Conservation (phyloP, 805 yeast species). For the Wickerhamiella azyma region DNA sequence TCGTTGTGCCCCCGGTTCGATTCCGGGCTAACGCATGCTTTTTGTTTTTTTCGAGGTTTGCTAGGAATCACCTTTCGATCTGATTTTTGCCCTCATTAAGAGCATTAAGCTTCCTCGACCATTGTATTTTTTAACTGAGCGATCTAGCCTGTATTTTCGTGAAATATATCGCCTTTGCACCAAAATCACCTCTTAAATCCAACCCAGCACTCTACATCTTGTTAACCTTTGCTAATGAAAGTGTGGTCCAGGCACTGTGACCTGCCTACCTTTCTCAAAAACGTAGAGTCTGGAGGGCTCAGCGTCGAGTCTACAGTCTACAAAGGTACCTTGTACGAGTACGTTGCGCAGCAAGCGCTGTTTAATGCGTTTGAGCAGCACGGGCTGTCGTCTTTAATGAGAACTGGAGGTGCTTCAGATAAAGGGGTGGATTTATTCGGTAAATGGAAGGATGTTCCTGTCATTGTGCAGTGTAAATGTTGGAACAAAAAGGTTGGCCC, state of each 20-base stretch:
- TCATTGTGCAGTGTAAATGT: conserved; percentile 14
- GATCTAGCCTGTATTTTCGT: too few relatives aligned
- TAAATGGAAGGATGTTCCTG: conserved; percentile 5
- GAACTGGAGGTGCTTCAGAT: conserved; percentile 11
- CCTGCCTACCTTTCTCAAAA: background rate
- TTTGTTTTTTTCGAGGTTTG: background rate
- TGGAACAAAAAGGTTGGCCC: conserved; percentile 11
- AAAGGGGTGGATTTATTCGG: conserved; percentile 12
- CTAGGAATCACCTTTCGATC: too few relatives aligned
- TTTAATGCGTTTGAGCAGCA: background rate
- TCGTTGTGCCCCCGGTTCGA: conserved; percentile 13
- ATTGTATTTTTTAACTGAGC: too few relatives aligned
- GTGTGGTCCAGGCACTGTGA: conserved; percentile 1
- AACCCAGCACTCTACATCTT: background rate
- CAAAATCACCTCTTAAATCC: too few relatives aligned
- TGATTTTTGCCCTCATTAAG: too few relatives aligned
- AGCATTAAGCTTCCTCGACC: too few relatives aligned
- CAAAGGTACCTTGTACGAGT: conserved; percentile 12
- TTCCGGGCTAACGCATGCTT: conserved; percentile 11
- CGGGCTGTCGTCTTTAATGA: conserved; percentile 5
- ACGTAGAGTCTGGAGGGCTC: conserved; percentile 1
- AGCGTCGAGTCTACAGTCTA: conserved; percentile 8
- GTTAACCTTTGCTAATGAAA: background rate
- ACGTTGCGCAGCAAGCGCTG: conserved; percentile 7
- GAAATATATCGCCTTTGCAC: too few relatives aligned